Conservation (phyloP, 1,139 yeast species). For the Yamadazyma conglobata region DNA sequence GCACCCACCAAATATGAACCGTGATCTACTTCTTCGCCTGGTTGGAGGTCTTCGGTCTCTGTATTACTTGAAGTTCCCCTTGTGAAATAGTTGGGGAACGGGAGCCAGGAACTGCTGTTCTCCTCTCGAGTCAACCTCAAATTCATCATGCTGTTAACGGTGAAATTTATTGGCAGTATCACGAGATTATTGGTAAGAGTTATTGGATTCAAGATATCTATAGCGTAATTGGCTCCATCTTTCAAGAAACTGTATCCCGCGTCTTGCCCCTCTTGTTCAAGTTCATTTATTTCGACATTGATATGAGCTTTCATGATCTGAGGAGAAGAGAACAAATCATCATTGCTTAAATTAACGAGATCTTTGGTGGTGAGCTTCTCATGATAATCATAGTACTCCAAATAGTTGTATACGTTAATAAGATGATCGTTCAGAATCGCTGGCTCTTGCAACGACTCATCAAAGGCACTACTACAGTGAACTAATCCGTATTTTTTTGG, state of each 20-base stretch:
- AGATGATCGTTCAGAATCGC: slow-evolving; percentile 17
- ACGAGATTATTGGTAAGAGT: slow-evolving; percentile 36
- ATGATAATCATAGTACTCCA: slow-evolving; percentile 34
- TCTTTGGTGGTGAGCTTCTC: slow-evolving; percentile 22
- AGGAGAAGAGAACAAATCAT: slow-evolving; percentile 20
- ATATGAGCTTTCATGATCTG: slow-evolving; percentile 12
- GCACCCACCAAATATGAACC: slow-evolving; percentile 31
- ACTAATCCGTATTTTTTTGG: slow-evolving; percentile 37
- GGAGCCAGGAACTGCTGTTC: slow-evolving; percentile 18
- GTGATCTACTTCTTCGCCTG: slow-evolving; percentile 13
- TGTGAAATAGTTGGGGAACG: slow-evolving; percentile 24
- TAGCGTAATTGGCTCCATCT: slow-evolving; percentile 19
- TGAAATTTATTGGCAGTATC: slow-evolving; percentile 37
- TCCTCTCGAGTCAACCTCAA: slow-evolving; percentile 10
- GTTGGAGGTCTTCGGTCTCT: slow-evolving; percentile 14
- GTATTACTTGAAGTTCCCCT: slow-evolving; percentile 7
- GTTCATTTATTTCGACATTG: slow-evolving; percentile 10
- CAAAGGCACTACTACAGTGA: slow-evolving; percentile 16
- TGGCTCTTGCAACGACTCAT: slow-evolving; percentile 7
- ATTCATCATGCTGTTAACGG: slow-evolving; percentile 33
- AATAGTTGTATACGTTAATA: slow-evolving; percentile 27
- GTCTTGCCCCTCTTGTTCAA: slow-evolving; percentile 9
- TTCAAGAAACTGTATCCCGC: slow-evolving; percentile 9
- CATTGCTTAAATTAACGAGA: slow-evolving; percentile 17
- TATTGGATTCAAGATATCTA: slow-evolving; percentile 33